Percentiles rank a stretch among this genome's conserved stretches.
These are phyloP conservation scores for Boletus austroedulis DNA, from an alignment of 1,284 basidiomycete species.

Conservation along the genomic window DNA sequence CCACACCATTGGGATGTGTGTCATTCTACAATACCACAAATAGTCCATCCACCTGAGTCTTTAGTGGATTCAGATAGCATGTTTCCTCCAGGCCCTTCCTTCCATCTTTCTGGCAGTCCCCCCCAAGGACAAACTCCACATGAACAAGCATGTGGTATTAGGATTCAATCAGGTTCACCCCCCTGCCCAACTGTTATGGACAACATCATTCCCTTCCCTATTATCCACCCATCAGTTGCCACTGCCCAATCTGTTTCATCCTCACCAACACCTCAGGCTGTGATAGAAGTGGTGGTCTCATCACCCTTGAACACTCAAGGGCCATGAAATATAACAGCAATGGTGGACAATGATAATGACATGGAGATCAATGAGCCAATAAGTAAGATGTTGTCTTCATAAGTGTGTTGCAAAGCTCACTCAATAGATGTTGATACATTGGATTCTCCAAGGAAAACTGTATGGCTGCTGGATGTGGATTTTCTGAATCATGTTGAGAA, in stretches of 20 bases:
- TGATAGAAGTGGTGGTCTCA: background rate
- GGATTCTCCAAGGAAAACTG: too few relatives aligned
- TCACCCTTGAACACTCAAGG: background rate
- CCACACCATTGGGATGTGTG: background rate
- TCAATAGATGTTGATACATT: too few relatives aligned
- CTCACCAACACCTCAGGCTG: background rate
- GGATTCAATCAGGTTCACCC: too few relatives aligned
- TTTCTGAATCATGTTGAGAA: too few relatives aligned
- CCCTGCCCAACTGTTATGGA: background rate
- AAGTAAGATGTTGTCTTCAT: background rate
- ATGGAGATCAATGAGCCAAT: background rate
- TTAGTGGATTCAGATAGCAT: background rate
- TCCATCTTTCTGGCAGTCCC: too few relatives aligned
- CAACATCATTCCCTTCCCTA: background rate
- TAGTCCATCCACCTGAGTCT: background rate
- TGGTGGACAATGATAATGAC: background rate
- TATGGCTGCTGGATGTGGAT: too few relatives aligned
- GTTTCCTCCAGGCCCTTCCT: too few relatives aligned
- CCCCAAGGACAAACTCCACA: too few relatives aligned
- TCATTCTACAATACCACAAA: background rate
- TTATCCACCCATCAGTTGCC: background rate
- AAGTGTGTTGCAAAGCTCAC: too few relatives aligned
- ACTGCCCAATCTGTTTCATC: background rate
- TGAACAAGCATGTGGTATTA: too few relatives aligned
- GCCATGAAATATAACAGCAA: background rate